Conservation (phyloP, 2,329 filamentous ascomycete genomes). For the Periconia sp. region DNA sequence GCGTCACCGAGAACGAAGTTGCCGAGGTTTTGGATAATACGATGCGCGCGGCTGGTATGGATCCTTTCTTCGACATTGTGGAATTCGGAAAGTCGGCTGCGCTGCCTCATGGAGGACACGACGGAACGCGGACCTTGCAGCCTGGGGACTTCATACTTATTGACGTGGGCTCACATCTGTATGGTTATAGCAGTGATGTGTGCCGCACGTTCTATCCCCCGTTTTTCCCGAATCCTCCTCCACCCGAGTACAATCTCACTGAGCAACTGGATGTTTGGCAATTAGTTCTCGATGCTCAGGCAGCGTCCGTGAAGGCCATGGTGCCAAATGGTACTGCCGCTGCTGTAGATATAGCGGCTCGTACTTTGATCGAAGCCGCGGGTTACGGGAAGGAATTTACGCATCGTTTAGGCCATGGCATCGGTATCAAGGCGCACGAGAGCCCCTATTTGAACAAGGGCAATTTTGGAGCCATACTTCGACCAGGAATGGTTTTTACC, state of each 20-base stretch:
- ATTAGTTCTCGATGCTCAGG: constrained; percentile 64
- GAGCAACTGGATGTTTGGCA: constrained; percentile 63
- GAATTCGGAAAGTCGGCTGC: constrained; percentile 61
- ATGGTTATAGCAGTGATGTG: constrained; percentile 66
- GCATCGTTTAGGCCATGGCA: constrained; percentile 64
- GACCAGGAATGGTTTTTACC: constrained; percentile 64
- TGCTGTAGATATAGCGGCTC: constrained; percentile 62
- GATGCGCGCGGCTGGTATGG: constrained; percentile 56
- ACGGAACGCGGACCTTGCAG: constrained; percentile 54
- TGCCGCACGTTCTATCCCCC: constrained; percentile 61
- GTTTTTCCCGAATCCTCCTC: constrained; percentile 20
- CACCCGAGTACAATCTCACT: constrained; percentile 17
- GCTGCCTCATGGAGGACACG: constrained; percentile 57
- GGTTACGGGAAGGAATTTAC: constrained; percentile 64
- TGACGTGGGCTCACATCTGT: constrained; percentile 63
- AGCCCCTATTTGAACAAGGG: constrained; percentile 66
- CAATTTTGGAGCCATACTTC: constrained; percentile 52
- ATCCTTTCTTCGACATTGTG: constrained; percentile 65
- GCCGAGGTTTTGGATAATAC: constrained; percentile 58
- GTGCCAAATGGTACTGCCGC: constrained; percentile 58
- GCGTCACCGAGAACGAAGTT: constrained; percentile 61
- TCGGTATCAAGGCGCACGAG: constrained; percentile 68
- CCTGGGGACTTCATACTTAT: constrained; percentile 62
- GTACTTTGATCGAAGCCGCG: constrained; percentile 58
- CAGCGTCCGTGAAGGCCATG: constrained; percentile 55